phyloP scores from a whole-genome alignment of 2,329 filamentous ascomycete genomes.

The Neofusicoccum cordaticola region DNA sequence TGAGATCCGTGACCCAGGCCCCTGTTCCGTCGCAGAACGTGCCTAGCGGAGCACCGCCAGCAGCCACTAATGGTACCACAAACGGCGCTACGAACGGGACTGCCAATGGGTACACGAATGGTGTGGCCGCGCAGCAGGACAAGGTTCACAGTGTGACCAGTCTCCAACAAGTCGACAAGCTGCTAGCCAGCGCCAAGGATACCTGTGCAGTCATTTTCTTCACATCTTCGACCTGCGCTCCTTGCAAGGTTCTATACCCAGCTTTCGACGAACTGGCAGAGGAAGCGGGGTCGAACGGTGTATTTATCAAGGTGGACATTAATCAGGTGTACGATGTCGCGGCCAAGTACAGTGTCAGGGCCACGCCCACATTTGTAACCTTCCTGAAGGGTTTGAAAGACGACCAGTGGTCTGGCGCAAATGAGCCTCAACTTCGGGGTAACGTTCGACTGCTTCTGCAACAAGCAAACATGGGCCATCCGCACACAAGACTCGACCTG shows the following conservation, averaged over 20 bases:
- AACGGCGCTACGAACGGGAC: conserved; percentile 15
- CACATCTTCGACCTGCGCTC: conserved; percentile 80
- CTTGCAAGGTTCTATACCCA: conserved; percentile 81
- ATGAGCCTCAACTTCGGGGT: conserved; percentile 55
- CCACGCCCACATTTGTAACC: conserved; percentile 86
- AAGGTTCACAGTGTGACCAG: conserved; percentile 62
- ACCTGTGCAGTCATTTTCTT: conserved; percentile 86
- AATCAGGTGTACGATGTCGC: conserved; percentile 63
- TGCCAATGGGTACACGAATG: not conserved
- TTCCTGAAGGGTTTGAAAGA: conserved; percentile 74
- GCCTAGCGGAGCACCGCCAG: conserved; percentile 17
- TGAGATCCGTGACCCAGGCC: conserved; percentile 62
- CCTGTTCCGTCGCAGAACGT: conserved; percentile 41
- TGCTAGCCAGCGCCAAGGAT: conserved; percentile 58
- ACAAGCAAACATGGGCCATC: conserved; percentile 73
- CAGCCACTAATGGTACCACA: not conserved
- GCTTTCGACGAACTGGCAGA: conserved; percentile 76
- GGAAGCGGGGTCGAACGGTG: conserved; percentile 65
- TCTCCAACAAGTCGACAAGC: conserved; percentile 57
- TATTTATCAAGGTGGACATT: conserved; percentile 81
- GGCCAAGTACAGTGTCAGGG: conserved; percentile 64
- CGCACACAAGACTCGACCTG: conserved; percentile 68
- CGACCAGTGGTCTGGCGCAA: conserved; percentile 77
- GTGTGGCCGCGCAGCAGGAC: conserved; percentile 28
- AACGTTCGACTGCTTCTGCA: conserved; percentile 73